These are phyloP conservation scores for Antarctomyces pellizariae DNA, from an alignment of 495 filamentous ascomycete genomes.

Conservation along the genomic window DNA sequence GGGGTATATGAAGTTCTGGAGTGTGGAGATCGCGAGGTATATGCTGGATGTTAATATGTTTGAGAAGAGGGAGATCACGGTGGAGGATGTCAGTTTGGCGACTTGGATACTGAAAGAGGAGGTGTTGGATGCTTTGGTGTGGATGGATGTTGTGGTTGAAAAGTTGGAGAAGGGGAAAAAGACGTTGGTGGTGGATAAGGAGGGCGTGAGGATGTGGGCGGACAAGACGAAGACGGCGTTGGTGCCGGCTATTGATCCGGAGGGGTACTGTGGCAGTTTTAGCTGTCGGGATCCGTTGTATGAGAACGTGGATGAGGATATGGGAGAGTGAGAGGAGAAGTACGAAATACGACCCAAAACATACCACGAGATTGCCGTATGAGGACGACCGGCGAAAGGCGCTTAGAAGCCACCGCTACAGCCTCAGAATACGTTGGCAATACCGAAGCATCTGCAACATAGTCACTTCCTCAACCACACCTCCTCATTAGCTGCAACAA, in stretches of 20 bases:
- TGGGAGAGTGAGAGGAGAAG: constrained; percentile 3
- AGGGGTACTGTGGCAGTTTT: constrained; percentile 30
- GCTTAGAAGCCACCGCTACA: no score
- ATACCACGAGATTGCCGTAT: no score
- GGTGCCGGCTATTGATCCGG: constrained; percentile 26
- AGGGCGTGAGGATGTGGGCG: constrained; percentile 29
- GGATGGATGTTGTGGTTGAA: constrained; percentile 52
- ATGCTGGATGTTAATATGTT: constrained; percentile 18
- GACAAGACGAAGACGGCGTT: constrained; percentile 20
- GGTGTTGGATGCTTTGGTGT: constrained; percentile 50
- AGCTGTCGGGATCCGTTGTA: constrained; percentile 14
- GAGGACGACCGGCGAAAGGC: no score
- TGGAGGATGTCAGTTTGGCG: constrained; percentile 21
- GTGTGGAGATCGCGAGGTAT: constrained; percentile 48
- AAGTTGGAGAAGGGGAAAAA: constrained; percentile 15
- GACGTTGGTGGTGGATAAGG: constrained; percentile 27
- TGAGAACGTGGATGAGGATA: constrained; percentile 12
- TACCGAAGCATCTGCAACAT: no score
- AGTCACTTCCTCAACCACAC: no score
- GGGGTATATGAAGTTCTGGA: constrained; percentile 70
- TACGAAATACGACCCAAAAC: no score
- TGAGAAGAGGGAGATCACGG: constrained; percentile 18
- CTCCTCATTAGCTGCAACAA: no score
- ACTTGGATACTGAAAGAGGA: constrained; percentile 72
- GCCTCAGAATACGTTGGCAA: no score